phyloP scores from a whole-genome alignment of 805 yeast species.

The Zygotorulaspora florentina region DNA sequence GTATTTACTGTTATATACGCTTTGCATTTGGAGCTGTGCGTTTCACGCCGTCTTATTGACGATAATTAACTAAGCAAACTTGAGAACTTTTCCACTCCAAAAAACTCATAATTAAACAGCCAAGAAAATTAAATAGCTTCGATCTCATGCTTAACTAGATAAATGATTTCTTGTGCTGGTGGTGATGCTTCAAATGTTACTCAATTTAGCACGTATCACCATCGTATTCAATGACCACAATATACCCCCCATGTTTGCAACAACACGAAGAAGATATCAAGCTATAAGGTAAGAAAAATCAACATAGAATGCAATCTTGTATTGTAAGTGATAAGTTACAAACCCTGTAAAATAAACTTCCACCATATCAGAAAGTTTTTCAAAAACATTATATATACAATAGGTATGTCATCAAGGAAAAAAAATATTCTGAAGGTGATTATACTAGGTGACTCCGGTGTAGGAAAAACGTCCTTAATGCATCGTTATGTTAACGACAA shows the following conservation, averaged over 20 bases:
- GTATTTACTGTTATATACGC: too few species aligned
- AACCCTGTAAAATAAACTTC: neutral
- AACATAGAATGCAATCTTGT: neutral
- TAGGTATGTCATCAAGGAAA: conserved; percentile 45
- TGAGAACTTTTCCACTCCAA: too few species aligned
- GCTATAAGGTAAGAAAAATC: neutral
- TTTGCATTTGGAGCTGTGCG: too few species aligned
- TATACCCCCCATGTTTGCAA: neutral
- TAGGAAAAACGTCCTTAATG: conserved; percentile 95
- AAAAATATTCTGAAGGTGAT: conserved; percentile 80
- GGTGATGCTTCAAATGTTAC: too few species aligned
- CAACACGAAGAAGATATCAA: neutral
- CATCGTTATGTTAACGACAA: conserved; percentile 95
- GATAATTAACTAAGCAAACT: too few species aligned
- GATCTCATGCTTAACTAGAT: too few species aligned
- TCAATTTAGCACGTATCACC: too few species aligned
- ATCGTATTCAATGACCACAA: too few species aligned
- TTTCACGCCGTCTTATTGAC: too few species aligned
- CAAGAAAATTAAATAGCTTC: too few species aligned
- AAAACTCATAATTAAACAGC: too few species aligned
- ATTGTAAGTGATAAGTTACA: neutral
- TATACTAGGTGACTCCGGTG: conserved; percentile 95
- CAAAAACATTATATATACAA: neutral
- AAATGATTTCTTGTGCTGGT: too few species aligned
- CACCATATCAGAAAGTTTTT: neutral